phyloP scores from a whole-genome alignment of 2,329 filamentous ascomycete species.

The Aspergillus unguis region DNA sequence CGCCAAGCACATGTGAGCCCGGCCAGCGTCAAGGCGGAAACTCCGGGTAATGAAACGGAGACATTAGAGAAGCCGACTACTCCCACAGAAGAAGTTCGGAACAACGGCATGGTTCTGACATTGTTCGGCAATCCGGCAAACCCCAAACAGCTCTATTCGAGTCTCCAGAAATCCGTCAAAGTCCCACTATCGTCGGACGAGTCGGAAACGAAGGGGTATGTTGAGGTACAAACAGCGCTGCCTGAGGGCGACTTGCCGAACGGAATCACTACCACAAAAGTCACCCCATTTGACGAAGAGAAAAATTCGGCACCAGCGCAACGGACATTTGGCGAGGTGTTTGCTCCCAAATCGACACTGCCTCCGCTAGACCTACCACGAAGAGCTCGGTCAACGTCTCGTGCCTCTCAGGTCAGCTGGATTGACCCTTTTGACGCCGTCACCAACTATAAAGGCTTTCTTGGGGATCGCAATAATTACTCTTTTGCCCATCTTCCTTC shows the following conservation, averaged over 20 bases:
- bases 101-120: slow-evolving; percentile 65
- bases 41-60: slow-evolving; percentile 34
- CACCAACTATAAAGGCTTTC: slow-evolving; percentile 32
- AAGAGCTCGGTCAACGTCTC: slow-evolving; percentile 32
- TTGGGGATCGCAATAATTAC: slow-evolving; percentile 40
- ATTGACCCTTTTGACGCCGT: slow-evolving; percentile 41
- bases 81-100: slow-evolving; percentile 40
- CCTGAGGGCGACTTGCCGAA: slow-evolving; percentile 67
- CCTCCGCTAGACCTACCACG: slow-evolving; percentile 42
- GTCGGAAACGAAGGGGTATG: slow-evolving; percentile 31
- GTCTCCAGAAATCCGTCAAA: slow-evolving; percentile 59
- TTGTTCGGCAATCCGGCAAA: slow-evolving; percentile 72
- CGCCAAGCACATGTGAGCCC: slow-evolving; percentile 56
- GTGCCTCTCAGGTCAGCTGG: slow-evolving; percentile 35
- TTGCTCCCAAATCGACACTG: slow-evolving; percentile 38
- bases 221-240: slow-evolving; percentile 50
- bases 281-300: slow-evolving; percentile 52
- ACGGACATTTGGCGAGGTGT: slow-evolving; percentile 46
- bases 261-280: slow-evolving; percentile 67
- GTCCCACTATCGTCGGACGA: slow-evolving; percentile 36
- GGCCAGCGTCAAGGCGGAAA: slow-evolving; percentile 33
- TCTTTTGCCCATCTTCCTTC: slow-evolving; percentile 39
- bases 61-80: slow-evolving; percentile 36
- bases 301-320: slow-evolving; percentile 28
- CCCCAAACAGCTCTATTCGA: slow-evolving; percentile 79